Evolutionary conservation across 306 rosid species (phyloP).

Genomic region (Fragaria iinumae): DNA sequence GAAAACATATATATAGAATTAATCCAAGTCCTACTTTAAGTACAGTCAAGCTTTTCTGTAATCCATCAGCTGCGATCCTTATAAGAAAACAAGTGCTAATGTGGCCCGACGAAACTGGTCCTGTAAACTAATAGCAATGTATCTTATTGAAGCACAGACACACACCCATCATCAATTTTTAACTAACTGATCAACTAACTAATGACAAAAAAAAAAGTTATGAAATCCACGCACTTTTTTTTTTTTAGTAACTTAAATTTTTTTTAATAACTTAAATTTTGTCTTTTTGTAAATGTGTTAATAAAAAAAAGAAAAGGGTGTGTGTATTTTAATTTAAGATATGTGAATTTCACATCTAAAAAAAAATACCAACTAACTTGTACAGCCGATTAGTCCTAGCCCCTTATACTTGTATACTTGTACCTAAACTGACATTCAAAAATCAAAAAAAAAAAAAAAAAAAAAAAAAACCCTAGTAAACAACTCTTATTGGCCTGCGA

Average conservation of each 20-base stretch:
- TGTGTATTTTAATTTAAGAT: too few relatives aligned
- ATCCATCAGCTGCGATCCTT: background rate
- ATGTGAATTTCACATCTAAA: too few relatives aligned
- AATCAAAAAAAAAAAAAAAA: too few relatives aligned
- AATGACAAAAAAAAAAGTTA: too few relatives aligned
- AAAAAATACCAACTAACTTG: background rate
- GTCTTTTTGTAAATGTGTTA: too few relatives aligned
- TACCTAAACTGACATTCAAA: background rate
- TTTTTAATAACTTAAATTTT: too few relatives aligned
- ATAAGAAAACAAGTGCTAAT: background rate
- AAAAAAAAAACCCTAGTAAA: too few relatives aligned
- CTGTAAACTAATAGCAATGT: background rate
- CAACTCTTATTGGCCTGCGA: too few relatives aligned
- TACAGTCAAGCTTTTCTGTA: background rate
- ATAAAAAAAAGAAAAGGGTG: rapidly evolving
- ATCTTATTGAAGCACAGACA: background rate
- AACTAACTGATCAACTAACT: background rate
- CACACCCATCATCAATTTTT: background rate
- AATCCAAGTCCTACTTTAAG: background rate
- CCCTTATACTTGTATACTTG: background rate
- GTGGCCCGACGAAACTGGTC: background rate
- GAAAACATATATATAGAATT: background rate
- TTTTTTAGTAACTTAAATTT: too few relatives aligned
- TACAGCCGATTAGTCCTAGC: background rate
- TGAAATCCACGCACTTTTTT: too few relatives aligned